Percentiles rank a stretch among this genome's conserved stretches.
Evolutionary conservation across 73 alveolate genomes (phyloP).

Genomic region (Paramecium biaurelia): DNA sequence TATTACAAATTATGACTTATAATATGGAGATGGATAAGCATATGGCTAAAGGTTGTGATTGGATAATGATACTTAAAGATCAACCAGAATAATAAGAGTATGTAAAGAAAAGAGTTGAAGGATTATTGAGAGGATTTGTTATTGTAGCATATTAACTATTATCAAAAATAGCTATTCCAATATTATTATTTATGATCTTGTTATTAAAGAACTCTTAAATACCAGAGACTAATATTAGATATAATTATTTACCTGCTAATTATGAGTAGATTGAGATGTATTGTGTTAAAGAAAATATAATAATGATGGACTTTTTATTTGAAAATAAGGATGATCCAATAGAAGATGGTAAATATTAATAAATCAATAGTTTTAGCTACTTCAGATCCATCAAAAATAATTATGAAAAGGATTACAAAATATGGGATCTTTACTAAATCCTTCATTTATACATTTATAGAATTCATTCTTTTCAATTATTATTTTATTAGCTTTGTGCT

Average conservation of each 20-base stretch:
- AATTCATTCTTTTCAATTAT: conserved; percentile 21
- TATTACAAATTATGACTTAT: background rate
- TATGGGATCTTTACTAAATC: conserved; percentile 3
- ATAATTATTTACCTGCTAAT: background rate
- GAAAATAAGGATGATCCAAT: background rate
- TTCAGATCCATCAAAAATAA: background rate
- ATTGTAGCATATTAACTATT: background rate
- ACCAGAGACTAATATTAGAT: background rate
- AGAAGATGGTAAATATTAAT: background rate
- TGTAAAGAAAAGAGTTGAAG: background rate
- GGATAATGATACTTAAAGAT: conserved; percentile 10
- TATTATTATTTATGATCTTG: background rate
- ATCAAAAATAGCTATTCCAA: conserved; percentile 6
- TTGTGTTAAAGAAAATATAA: background rate
- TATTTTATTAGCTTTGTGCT: background rate
- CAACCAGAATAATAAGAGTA: conserved; percentile 6
- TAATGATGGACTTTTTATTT: background rate
- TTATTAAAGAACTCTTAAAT: background rate
- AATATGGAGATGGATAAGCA: background rate
- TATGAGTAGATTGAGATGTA: background rate
- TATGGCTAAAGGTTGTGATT: conserved; percentile 41
- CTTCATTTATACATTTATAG: background rate
- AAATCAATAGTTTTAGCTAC: background rate
- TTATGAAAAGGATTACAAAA: background rate
- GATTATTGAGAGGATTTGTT: background rate